These are phyloP conservation scores for Septoria linicola DNA, from an alignment of 2,329 filamentous ascomycete species.

Conservation along the genomic window DNA sequence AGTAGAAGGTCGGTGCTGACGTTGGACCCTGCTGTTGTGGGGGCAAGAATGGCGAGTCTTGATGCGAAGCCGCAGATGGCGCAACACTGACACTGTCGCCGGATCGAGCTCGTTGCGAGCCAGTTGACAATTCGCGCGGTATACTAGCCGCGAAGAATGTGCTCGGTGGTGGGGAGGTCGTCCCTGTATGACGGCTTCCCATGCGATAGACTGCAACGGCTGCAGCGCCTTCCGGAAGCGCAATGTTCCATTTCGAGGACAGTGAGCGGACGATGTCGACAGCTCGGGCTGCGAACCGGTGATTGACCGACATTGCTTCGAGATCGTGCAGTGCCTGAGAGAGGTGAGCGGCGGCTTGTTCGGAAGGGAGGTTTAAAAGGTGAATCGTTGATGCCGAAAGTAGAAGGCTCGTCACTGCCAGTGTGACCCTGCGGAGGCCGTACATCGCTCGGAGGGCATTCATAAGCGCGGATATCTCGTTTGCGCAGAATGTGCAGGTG, in stretches of 20 bases:
- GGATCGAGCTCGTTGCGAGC: slow-evolving; percentile 24
- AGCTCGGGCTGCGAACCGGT: slow-evolving; percentile 45
- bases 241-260: slow-evolving; percentile 46
- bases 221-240: slow-evolving; percentile 42
- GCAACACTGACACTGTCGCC: slow-evolving; percentile 17
- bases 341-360: slow-evolving; percentile 41
- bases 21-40: slow-evolving; percentile 21
- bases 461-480: slow-evolving; percentile 45
- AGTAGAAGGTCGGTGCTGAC: slow-evolving; percentile 32
- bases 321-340: slow-evolving; percentile 45
- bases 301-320: slow-evolving; percentile 45
- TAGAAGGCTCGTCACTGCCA: slow-evolving; percentile 43
- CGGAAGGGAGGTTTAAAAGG: slow-evolving; percentile 45
- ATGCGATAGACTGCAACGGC: slow-evolving; percentile 33
- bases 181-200: not conserved
- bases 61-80: slow-evolving; percentile 5
- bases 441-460: slow-evolving; percentile 47
- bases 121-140: slow-evolving; percentile 28
- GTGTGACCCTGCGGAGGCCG: slow-evolving; percentile 42
- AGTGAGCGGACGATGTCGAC: slow-evolving; percentile 46
- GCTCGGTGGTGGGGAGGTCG: slow-evolving; percentile 28
- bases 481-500: slow-evolving; percentile 57
- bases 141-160: slow-evolving; percentile 37
- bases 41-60: slow-evolving; percentile 30
- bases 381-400: slow-evolving; percentile 48